Base-by-base conservation (phyloP, 2,329 filamentous ascomycete species). In the Talaromyces piceae region DNA sequence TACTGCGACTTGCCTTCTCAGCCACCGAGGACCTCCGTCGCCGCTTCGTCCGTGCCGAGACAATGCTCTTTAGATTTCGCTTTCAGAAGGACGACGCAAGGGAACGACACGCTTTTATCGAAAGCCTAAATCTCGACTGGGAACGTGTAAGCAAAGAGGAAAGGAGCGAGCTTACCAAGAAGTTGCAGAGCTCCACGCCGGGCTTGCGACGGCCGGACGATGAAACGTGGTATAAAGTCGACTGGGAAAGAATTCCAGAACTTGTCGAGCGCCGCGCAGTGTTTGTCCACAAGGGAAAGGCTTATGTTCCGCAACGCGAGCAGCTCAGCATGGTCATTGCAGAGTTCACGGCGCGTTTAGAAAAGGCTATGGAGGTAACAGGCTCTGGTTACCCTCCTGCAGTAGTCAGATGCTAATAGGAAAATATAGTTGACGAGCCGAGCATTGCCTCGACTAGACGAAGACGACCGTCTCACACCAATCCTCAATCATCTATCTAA, bases 171-270 rank as follows among this genome's bases (percentile, higher is more conserved):
- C 72, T 89, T 49, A 75, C 76, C 1, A 73, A 80, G 0, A 79
- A 87, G 53, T 69, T 95, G 47, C 71, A 77, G 0, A 80, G 81
- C 28, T 77, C 78, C 4, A 81, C 77, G 2, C 70, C 71, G 6
- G 73, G 75, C 4, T 60, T 77, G 45, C 68, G 66, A 37, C 67
- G 69, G 49, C 56, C 76, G 5, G 89, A 95, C 13, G 88, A 95
- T 39, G 88, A 93, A 61, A 83, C 76, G 23, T 98, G 89, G 86
- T 95, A 94, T 77, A 97, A 96, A 72, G 89, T 97, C 1, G 89
- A 96, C 62, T 98, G 91, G 90, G 87, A 90, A 65, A 81, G 84
- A 28, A 93, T 98, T 1, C 89, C 91, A 0, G 91, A 97, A 55
- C 73, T 98, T 31, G 84, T 98, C 0, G 91, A 96, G 69, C 73